phyloP scores from a whole-genome alignment of 345 rosid genomes.

The Melastoma malabathricum region DNA sequence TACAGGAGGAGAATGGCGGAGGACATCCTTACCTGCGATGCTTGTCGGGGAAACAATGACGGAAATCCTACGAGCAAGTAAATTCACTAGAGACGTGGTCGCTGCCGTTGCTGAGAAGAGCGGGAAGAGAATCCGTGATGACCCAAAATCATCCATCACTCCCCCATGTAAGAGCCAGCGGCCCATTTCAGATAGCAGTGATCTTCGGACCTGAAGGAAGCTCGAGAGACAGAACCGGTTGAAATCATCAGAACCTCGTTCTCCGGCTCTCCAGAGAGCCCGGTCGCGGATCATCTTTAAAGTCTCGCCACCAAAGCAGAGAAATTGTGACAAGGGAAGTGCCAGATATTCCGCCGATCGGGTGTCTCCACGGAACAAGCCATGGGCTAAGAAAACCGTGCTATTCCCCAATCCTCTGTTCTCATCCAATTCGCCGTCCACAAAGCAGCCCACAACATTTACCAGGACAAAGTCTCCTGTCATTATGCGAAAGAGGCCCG shows the following conservation, averaged over 20 bases:
- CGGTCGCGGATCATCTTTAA: constrained; percentile 73
- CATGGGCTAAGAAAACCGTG: constrained; percentile 74
- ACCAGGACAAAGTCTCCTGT: constrained; percentile 73
- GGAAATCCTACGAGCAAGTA: constrained; percentile 80
- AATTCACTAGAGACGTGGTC: constrained; percentile 62
- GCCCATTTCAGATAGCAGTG: constrained; percentile 34
- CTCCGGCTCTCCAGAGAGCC: constrained; percentile 48
- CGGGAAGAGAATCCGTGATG: too few species aligned
- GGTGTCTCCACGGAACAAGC: constrained; percentile 81
- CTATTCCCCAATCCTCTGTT: constrained; percentile 87
- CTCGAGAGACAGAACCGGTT: constrained; percentile 52
- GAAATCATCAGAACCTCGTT: constrained; percentile 34
- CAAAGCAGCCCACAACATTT: constrained; percentile 39
- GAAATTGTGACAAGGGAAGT: constrained; percentile 34
- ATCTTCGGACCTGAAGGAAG: constrained; percentile 58
- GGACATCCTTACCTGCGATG: constrained; percentile 95
- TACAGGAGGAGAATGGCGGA: constrained; percentile 59
- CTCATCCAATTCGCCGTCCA: constrained; percentile 26
- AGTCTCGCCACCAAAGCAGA: constrained; percentile 53
- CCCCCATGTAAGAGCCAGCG: constrained; percentile 23
- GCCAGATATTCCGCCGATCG: constrained; percentile 42
- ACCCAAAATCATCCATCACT: constrained; percentile 68
- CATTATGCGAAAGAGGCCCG: constrained; percentile 32
- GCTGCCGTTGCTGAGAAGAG: constrained; percentile 40
- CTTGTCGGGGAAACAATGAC: constrained; percentile 84